phyloP scores from a whole-genome alignment of 2,329 filamentous ascomycete species.

The Trichoderma sp. region DNA sequence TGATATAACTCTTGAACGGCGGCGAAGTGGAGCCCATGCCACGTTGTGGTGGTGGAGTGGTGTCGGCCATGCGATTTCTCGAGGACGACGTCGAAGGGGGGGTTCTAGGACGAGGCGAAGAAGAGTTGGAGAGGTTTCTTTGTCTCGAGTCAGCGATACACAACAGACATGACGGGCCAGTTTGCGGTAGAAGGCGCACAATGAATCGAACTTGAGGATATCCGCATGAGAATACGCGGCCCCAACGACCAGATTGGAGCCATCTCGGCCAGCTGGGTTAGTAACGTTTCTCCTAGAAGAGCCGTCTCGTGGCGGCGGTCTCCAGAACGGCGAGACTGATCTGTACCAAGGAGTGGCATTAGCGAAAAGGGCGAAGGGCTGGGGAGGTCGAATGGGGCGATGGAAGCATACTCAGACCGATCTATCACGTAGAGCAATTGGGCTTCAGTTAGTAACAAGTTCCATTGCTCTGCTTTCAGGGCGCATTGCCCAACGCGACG shows the following conservation, averaged over 20 bases:
- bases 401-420: slow-evolving; percentile 59
- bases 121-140: slow-evolving; percentile 59
- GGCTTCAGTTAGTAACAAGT: slow-evolving; percentile 29
- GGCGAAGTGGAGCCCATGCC: slow-evolving; percentile 57
- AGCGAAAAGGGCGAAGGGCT: slow-evolving; percentile 25
- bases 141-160: background rate
- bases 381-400: background rate
- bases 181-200: slow-evolving; percentile 52
- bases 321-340: slow-evolving; percentile 87
- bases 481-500: background rate
- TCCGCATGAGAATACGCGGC: slow-evolving; percentile 96
- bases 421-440: slow-evolving; percentile 42
- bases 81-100: slow-evolving; percentile 63
- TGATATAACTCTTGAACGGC: slow-evolving; percentile 72
- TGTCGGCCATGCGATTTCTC: slow-evolving; percentile 51
- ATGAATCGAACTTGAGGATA: slow-evolving; percentile 79
- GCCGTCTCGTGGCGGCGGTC: slow-evolving; percentile 51
- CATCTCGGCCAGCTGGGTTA: slow-evolving; percentile 48
- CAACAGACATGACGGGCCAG: background rate
- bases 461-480: slow-evolving; percentile 19
- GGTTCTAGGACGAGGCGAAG: slow-evolving; percentile 70
- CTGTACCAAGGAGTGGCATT: slow-evolving; percentile 46
- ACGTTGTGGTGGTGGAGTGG: slow-evolving; percentile 56
- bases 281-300: slow-evolving; percentile 49
- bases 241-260: slow-evolving; percentile 73